Percentiles rank a stretch among this genome's conserved stretches.
phyloP scores from a whole-genome alignment of 257 asterid species.

The Solanum medicagineum region DNA sequence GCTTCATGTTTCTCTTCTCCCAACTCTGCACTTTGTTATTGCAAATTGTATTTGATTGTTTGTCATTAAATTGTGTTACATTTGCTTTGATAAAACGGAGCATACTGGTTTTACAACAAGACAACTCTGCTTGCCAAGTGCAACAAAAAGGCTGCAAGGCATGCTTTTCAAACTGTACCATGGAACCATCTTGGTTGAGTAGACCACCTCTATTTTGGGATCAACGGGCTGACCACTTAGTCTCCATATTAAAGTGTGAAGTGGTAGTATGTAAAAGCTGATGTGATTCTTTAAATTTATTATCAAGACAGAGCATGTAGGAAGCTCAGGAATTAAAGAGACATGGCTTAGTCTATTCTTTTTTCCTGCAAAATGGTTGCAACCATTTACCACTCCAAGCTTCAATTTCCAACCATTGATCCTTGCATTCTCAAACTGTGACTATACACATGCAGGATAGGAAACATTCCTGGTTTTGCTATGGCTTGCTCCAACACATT shows the following conservation, averaged over 20 bases:
- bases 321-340: background rate
- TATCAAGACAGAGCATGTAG: background rate
- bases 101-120: background rate
- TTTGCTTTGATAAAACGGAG: background rate
- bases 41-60: background rate
- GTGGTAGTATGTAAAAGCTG: background rate
- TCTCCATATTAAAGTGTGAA: background rate
- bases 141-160: background rate
- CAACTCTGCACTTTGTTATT: background rate
- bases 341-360: background rate
- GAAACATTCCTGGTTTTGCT: conserved; percentile 63
- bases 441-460: conserved; percentile 37
- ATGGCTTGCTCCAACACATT: conserved; percentile 88
- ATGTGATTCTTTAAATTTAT: background rate
- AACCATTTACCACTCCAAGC: background rate
- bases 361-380: background rate
- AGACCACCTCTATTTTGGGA: background rate
- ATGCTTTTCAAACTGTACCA: background rate
- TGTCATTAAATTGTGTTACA: background rate
- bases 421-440: background rate
- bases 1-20: background rate
- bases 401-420: background rate
- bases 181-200: background rate
- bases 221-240: background rate
- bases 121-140: background rate